Evolutionary conservation across 2,329 filamentous ascomycete genomes (phyloP).

Genomic region (Trichoderma polysporum): DNA sequence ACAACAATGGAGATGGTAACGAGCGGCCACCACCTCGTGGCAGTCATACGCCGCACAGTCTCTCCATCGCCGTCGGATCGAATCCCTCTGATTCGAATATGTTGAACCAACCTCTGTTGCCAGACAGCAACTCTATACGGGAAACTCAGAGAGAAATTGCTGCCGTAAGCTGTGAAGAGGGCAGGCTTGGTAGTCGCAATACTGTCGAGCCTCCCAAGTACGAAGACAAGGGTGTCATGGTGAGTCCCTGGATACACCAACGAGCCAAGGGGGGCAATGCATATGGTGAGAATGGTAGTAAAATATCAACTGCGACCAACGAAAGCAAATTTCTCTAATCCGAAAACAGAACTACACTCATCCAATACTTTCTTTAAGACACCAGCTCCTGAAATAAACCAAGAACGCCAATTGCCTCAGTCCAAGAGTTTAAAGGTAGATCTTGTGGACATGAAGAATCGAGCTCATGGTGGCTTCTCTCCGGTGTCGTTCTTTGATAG

Average conservation of each 20-base stretch:
- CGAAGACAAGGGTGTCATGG: conserved; percentile 27
- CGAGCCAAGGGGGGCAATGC: background rate
- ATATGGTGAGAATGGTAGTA: background rate
- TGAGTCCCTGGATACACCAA: conserved; percentile 10
- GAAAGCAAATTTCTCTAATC: background rate
- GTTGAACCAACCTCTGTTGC: background rate
- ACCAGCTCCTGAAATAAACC: background rate
- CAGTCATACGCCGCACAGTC: background rate
- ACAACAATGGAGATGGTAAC: background rate
- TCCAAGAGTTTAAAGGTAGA: background rate
- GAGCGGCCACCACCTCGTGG: no score
- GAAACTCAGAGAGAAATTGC: no score
- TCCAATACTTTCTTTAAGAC: background rate
- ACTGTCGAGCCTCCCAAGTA: conserved; percentile 1
- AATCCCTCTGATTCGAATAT: background rate
- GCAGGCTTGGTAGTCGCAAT: background rate
- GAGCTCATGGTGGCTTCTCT: background rate
- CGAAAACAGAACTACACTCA: background rate
- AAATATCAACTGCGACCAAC: background rate
- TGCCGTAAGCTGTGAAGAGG: background rate
- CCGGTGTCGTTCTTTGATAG: background rate
- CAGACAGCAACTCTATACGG: background rate
- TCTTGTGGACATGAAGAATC: background rate
- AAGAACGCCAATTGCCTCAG: background rate
- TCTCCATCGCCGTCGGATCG: background rate